Evolutionary conservation across 2,329 filamentous ascomycete species (phyloP).

Genomic region (Colletotrichum musicola): DNA sequence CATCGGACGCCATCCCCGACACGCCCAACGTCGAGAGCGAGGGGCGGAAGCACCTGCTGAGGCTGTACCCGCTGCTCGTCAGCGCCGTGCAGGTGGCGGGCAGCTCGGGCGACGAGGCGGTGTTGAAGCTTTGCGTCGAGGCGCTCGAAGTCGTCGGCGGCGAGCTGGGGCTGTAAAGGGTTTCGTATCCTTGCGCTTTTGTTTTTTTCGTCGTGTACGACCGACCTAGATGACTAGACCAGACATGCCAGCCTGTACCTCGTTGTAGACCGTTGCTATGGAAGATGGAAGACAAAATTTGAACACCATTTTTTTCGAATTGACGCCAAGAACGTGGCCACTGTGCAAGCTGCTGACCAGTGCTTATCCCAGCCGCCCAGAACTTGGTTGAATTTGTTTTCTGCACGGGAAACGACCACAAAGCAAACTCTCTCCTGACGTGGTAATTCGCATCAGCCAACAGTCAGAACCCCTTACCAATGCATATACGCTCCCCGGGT

Average conservation of each 20-base stretch:
- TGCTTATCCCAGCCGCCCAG: too few species aligned
- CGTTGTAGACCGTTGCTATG: slow-evolving; percentile 3
- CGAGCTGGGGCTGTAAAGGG: slow-evolving; percentile 61
- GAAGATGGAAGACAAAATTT: background rate
- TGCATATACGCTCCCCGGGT: background rate
- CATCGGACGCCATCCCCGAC: slow-evolving; percentile 76
- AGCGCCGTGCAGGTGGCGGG: slow-evolving; percentile 71
- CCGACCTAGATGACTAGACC: slow-evolving; percentile 21
- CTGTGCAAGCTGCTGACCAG: too few species aligned
- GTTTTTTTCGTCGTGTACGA: slow-evolving; percentile 14
- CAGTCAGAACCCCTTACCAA: slow-evolving; percentile 11
- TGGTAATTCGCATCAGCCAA: background rate
- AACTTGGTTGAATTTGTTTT: too few species aligned
- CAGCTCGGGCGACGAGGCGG: slow-evolving; percentile 69
- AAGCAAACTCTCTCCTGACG: too few species aligned
- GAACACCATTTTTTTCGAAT: background rate
- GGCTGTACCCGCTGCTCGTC: slow-evolving; percentile 83
- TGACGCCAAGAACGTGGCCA: too few species aligned
- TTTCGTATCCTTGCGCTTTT: background rate
- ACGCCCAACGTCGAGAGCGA: slow-evolving; percentile 65
- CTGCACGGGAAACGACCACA: too few species aligned
- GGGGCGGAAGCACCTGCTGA: slow-evolving; percentile 79
- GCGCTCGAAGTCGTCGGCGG: slow-evolving; percentile 73
- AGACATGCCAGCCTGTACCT: slow-evolving; percentile 11
- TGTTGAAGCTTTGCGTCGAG: slow-evolving; percentile 68